These are phyloP conservation scores for Blastobotrys mokoenaii DNA, from an alignment of 805 yeast genomes.

Conservation along the genomic window DNA sequence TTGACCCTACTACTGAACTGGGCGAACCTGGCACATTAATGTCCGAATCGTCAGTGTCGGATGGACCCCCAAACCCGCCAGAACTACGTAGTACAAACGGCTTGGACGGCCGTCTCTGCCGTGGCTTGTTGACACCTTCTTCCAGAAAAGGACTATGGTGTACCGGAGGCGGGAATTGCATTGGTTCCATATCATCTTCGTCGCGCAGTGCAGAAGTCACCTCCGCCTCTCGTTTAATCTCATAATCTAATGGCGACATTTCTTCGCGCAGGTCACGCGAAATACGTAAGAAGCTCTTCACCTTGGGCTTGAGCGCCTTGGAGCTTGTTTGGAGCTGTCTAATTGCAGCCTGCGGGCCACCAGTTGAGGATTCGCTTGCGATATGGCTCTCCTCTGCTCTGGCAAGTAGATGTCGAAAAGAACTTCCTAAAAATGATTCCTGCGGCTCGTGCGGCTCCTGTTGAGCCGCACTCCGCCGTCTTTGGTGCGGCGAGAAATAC, in stretches of 20 bases:
- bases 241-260: constrained; percentile 18
- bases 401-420: not conserved
- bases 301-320: constrained; percentile 17
- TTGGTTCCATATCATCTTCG: constrained; percentile 9
- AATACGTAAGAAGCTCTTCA: constrained; percentile 18
- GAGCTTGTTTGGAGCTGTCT: constrained; percentile 10
- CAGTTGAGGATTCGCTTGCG: no score
- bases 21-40: constrained; percentile 1
- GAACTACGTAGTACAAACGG: not conserved
- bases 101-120: not conserved
- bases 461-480: no score
- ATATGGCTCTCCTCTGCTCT: not conserved
- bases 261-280: constrained; percentile 20
- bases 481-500: no score
- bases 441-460: no score
- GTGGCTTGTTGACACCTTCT: not conserved
- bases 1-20: not conserved
- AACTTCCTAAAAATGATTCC: no score
- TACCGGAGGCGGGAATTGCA: not conserved
- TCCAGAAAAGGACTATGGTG: constrained; percentile 1
- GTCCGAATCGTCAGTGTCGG: constrained; percentile 18
- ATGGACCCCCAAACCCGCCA: not conserved
- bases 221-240: constrained; percentile 20
- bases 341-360: constrained; percentile 6
- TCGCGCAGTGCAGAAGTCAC: constrained; percentile 17